Base-by-base conservation (phyloP, 495 filamentous ascomycete genomes). In the Penicillium robsamsonii region DNA sequence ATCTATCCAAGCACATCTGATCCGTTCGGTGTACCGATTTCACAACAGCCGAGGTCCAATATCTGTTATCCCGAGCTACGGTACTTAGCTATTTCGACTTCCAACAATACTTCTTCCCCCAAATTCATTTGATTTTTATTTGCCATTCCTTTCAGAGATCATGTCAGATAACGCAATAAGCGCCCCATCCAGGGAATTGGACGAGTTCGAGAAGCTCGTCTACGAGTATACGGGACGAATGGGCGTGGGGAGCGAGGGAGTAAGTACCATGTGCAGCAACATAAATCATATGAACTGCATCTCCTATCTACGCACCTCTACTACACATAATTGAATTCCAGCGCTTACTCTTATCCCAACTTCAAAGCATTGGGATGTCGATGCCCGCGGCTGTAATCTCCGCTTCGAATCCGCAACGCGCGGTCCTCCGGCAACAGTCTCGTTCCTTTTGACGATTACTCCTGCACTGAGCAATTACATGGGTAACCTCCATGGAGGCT, bases 401-500 rank as follows among this genome's bases (percentile, higher is more conserved):
- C 70, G 68, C 53, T 71, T 78, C 50, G 73, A 77, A 58, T 72
- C 72, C 58, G 75, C 75, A 46, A 68, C 64, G 27, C 64, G 56
- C 18, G 64, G 64, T 4, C 72, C 75, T 12, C 65, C 69, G 17
- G 59, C 71, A 30, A 66, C 62, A 35, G 70, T 70, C 49, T 67
- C 67, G 3, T 79, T 70, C 55, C 65, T 67, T 2, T 77, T 84
- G 56, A 82, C 71, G 31, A 74, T 87, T 25, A 71, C 79, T 15
- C 76, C 77, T 0, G 44, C 70, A 3, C 79, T 88, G 55, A 76
- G 72, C 71, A 91, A 91, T 66, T 67, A 73, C 11, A 51, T 85
- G 11, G 73, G 73, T 0, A 88, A 79, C 66, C 70, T 93, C 12
- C 89, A 91, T 62, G 89, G 89, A 37, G 89, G 88, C 5, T 86